phyloP scores from a whole-genome alignment of 2,329 filamentous ascomycete genomes.

The Erysiphe pulchra region DNA sequence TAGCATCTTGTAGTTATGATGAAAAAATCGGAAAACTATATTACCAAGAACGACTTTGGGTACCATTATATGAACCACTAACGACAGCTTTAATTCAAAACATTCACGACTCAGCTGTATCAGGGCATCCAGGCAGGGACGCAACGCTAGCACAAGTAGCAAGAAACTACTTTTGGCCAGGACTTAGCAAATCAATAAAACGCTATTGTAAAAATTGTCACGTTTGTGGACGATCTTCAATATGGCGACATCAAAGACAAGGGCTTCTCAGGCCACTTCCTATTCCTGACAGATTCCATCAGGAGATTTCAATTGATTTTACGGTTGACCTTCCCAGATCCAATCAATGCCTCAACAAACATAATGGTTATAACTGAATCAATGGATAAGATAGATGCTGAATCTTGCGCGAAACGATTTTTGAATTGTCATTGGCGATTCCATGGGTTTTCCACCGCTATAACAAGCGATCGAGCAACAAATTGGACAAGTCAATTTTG shows the following conservation, averaged over 20 bases:
- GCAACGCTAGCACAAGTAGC: neutral
- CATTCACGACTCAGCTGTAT: neutral
- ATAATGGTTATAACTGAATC: neutral
- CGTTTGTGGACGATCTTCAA: neutral
- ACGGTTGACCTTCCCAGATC: neutral
- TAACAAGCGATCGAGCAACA: neutral
- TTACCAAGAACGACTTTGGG: neutral
- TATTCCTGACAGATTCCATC: neutral
- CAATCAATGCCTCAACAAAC: neutral
- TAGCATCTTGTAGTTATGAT: neutral
- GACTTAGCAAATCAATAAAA: neutral
- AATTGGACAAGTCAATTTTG: slow-evolving; percentile 1
- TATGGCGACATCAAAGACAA: neutral
- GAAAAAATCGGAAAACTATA: neutral
- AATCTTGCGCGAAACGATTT: neutral
- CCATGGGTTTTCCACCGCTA: neutral
- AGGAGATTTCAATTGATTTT: neutral
- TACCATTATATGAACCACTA: neutral
- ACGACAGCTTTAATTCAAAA: neutral
- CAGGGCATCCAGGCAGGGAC: neutral
- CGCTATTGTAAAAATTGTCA: neutral
- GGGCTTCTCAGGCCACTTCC: neutral
- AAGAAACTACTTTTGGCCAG: neutral
- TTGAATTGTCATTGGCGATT: neutral
- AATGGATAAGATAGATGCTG: slow-evolving; percentile 1